A percentile compares a stretch with the other conserved stretches of the same genome.
These are phyloP conservation scores for Pulveroboletus frians DNA, from an alignment of 768 basidiomycete species.

Conservation along the genomic window DNA sequence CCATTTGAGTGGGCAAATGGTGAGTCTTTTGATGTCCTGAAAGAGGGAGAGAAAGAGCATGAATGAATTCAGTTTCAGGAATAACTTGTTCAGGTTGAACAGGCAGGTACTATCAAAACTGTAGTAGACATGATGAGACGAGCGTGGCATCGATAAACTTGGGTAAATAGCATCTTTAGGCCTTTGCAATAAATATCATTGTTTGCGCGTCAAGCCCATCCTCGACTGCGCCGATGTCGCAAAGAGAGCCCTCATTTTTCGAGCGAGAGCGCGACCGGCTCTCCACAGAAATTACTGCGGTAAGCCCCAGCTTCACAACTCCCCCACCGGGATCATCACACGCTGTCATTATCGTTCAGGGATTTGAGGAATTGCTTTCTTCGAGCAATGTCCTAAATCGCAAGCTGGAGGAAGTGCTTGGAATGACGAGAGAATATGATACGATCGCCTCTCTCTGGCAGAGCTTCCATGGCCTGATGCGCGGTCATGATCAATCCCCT, in stretches of 20 bases:
- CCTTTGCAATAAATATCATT: too few species aligned
- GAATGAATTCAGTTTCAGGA: too few species aligned
- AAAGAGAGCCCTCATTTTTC: constrained; percentile 56
- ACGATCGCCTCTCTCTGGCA: constrained; percentile 85
- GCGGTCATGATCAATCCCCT: constrained; percentile 36
- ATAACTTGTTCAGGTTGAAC: too few species aligned
- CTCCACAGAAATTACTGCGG: constrained; percentile 67
- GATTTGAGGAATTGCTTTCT: constrained; percentile 82
- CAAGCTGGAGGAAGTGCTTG: constrained; percentile 86
- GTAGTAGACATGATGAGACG: too few species aligned
- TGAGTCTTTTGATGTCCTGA: too few species aligned
- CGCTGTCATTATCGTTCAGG: constrained; percentile 39
- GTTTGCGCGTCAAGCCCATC: too few species aligned
- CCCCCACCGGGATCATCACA: background rate
- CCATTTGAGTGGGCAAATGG: too few species aligned
- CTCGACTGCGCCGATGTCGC: constrained; percentile 17
- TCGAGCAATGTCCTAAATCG: constrained; percentile 84
- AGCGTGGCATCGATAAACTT: too few species aligned
- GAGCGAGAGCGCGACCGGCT: constrained; percentile 76
- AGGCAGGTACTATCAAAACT: too few species aligned
- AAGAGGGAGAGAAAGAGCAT: too few species aligned
- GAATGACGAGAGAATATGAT: constrained; percentile 89
- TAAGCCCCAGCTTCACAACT: constrained; percentile 30
- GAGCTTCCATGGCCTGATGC: constrained; percentile 75
- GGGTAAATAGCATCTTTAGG: too few species aligned